phyloP scores from a whole-genome alignment of 192 early-diverging fungal genomes.

The Coemansia sp. region DNA sequence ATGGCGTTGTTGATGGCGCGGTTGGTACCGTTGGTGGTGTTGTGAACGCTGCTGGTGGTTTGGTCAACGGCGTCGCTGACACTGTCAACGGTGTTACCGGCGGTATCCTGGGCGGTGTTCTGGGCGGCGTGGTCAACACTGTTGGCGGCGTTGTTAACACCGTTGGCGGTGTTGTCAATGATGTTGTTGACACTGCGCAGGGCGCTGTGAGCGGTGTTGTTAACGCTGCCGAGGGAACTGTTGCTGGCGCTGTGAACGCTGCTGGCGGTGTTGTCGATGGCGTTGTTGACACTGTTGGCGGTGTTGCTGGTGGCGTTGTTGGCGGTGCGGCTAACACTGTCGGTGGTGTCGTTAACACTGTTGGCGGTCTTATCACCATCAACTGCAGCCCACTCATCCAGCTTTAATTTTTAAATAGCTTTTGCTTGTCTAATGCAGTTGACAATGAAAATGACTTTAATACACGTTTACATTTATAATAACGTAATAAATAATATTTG shows the following conservation, averaged over 20 bases:
- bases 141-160: not conserved
- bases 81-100: not conserved
- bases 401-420: not conserved
- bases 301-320: not conserved
- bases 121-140: not conserved
- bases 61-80: not conserved
- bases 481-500: too few relatives aligned
- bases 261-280: not conserved
- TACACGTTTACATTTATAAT: too few relatives aligned
- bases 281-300: not conserved
- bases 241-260: not conserved
- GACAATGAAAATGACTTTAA: too few relatives aligned
- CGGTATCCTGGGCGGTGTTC: not conserved
- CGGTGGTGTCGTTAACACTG: not conserved
- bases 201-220: not conserved
- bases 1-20: not conserved
- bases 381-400: conserved; percentile 5
- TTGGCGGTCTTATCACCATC: not conserved
- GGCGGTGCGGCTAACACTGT: not conserved
- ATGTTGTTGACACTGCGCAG: not conserved
- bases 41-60: not conserved
- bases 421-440: not conserved
- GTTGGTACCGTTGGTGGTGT: not conserved
- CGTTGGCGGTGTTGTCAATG: not conserved
- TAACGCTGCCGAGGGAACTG: not conserved